Base-by-base conservation (phyloP, 1,284 basidiomycete genomes). In the Apiotrichum gracile region DNA sequence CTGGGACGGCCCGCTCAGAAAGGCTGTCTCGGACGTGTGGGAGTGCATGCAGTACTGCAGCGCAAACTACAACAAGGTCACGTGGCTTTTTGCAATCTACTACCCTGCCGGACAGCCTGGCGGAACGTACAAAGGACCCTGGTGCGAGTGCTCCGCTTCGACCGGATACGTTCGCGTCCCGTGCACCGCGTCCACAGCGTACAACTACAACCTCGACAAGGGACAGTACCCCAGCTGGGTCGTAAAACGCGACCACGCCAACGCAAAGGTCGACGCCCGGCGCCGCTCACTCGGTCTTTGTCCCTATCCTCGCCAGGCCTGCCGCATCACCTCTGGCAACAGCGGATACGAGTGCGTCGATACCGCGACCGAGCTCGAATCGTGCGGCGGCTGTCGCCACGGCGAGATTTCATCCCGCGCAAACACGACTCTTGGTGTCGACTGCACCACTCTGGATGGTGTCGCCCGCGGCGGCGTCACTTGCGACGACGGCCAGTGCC, bases 301-400 rank as follows among this genome's bases (percentile, higher is more conserved):
- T 14, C 31, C 31, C 2, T 10, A 31, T 14, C 31, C 31, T 3
- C 31, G 31, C 31, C 10, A 14, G 12, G 31, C 31, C 12, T 31
- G 31, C 31, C 12, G 10, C 16, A 14, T 26, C 25, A 17, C 26
- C 35, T 13, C 8, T n/a, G 16, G 13, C 19, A 8, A 37, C 8
- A 17, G 29, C 29, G 43, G 43, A 25, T 45, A 45, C 43, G 43
- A 54, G 53, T 54, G 53, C 48, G 26, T 54, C 29, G 29, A 45
- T 26, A 38, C 48, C n/a, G n/a, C 31, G 19, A n/a, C n/a, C 9
- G 53, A 54, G 38, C 44, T 50, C 33, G 48, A 54, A 33, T 41
- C 48, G 17, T 54, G 53, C 38, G 53, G 53, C 13, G 53, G 53
- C 1, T 54, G 53, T 44, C 19, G 17, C n/a, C 19, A 22, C 13